phyloP scores from a whole-genome alignment of 2,329 filamentous ascomycete genomes.

The Ceratocystis papillata region DNA sequence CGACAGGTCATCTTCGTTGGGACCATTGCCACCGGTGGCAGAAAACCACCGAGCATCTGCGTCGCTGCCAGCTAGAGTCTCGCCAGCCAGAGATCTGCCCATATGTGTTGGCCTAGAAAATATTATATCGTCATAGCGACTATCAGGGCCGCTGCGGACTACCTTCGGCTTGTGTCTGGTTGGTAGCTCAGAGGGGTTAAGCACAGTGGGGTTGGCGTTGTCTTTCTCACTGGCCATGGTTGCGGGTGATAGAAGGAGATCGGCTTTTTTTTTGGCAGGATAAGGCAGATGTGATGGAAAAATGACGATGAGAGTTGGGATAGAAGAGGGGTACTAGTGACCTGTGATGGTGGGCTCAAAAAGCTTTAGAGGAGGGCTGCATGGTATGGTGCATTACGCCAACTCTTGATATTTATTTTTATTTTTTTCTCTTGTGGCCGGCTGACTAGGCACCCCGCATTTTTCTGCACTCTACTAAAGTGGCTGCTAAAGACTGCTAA shows the following conservation, averaged over 20 bases:
- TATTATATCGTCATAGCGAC: slow-evolving; percentile 39
- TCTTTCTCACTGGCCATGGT: slow-evolving; percentile 34
- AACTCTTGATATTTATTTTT: neutral
- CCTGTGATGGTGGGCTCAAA: neutral
- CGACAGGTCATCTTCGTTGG: slow-evolving; percentile 35
- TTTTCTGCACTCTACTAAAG: neutral
- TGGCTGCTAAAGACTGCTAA: neutral
- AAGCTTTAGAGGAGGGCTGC: neutral
- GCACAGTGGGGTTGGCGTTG: slow-evolving; percentile 88
- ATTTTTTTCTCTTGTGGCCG: neutral
- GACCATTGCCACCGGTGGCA: slow-evolving; percentile 42
- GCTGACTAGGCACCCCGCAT: neutral
- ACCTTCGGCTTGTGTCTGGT: slow-evolving; percentile 50
- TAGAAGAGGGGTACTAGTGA: neutral
- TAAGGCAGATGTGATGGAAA: neutral
- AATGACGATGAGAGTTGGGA: neutral
- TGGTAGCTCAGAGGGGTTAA: slow-evolving; percentile 79
- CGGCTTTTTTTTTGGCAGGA: neutral
- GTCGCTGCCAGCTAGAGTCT: slow-evolving; percentile 9
- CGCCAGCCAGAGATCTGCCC: slow-evolving; percentile 30
- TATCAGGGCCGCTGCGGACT: slow-evolving; percentile 39
- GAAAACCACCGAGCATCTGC: slow-evolving; percentile 25
- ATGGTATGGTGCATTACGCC: neutral
- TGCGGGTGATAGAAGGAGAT: neutral
- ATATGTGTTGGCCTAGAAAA: slow-evolving; percentile 39